Conservation (phyloP, 169 alveolate species). For the Plasmodium malariae region DNA sequence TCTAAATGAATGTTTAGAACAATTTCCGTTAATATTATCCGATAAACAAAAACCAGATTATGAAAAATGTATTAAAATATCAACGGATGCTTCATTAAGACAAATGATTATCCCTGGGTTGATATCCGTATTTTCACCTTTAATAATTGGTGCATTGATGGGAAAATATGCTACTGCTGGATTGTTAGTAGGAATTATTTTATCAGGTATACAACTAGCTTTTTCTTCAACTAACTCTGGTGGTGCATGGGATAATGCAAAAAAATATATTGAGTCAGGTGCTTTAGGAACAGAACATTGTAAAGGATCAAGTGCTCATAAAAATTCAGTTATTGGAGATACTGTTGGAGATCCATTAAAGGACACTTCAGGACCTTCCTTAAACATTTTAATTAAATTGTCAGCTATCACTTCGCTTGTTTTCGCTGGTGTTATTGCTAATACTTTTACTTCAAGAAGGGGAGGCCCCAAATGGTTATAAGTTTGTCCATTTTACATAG, state of each 20-base stretch:
- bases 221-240: slow-evolving; percentile 91
- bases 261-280: slow-evolving; percentile 89
- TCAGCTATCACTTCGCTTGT: slow-evolving; percentile 90
- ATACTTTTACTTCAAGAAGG: slow-evolving; percentile 66
- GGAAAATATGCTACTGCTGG: slow-evolving; percentile 93
- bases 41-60: slow-evolving; percentile 89
- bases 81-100: slow-evolving; percentile 89
- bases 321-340: slow-evolving; percentile 93
- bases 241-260: slow-evolving; percentile 95
- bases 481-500: no score
- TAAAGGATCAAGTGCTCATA: slow-evolving; percentile 87
- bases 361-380: slow-evolving; percentile 95
- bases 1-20: slow-evolving; percentile 90
- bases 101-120: slow-evolving; percentile 93
- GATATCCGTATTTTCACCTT: slow-evolving; percentile 88
- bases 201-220: slow-evolving; percentile 92
- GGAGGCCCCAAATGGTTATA: slow-evolving; percentile 87
- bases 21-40: slow-evolving; percentile 87
- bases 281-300: slow-evolving; percentile 81
- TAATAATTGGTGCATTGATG: slow-evolving; percentile 86
- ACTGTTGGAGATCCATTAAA: slow-evolving; percentile 96
- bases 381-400: slow-evolving; percentile 89
- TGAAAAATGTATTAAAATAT: slow-evolving; percentile 88
- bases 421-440: slow-evolving; percentile 86
- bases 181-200: slow-evolving; percentile 92